Evolutionary conservation across 225 moss, liverwort and hornwort genomes (phyloP), one percentile per base, ranked within the genome.

Genomic region (Ulota crispa): DNA sequence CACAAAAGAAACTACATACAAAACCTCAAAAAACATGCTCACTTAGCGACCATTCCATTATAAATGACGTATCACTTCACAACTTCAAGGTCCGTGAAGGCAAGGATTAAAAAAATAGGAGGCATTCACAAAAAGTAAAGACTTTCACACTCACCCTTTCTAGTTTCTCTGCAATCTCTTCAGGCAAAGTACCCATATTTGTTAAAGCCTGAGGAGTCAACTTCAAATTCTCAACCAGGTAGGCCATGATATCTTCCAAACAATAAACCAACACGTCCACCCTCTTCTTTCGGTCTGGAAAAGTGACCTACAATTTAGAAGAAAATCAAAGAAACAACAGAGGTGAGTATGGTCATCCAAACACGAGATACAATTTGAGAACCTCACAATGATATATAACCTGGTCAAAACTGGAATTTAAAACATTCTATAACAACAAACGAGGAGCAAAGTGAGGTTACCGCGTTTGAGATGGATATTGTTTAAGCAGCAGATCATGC

Each of bases 131-230:
- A 36, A 54, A 75, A 72, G 45, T 39, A 66, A 27, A 76, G 50
- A 55, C 19, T 70, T 64, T 47, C 31, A 6, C 32, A 85, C 95
- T 86, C 63, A 95, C 98, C 81, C 95, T 89, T 82, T 99, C 96
- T 85, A 92, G 73, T 78, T 99, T 99, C 85, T 99, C 99, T 34
- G 90, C 77, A 83, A 91, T 86, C 88, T 99, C 99, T 80, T 96
- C 99, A 61, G 86, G 87, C 32, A 92, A 88, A 75, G 96, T 93
- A 66, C 94, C 90, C 84, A 88, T 88, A 68, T 93, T 94, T 47
- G 86, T 87, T 55, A 96, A 86, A 21, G 81, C 91, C 79, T 92
- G 92, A 65, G 99, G 93, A 59, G 90, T 93, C 43, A 91, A 68
- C 69, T 89, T 93, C 73, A 99, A 76, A 83, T 94, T 99, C 75